phyloP scores from a whole-genome alignment of 2,329 filamentous ascomycete genomes.

The Monilinia fructicola region DNA sequence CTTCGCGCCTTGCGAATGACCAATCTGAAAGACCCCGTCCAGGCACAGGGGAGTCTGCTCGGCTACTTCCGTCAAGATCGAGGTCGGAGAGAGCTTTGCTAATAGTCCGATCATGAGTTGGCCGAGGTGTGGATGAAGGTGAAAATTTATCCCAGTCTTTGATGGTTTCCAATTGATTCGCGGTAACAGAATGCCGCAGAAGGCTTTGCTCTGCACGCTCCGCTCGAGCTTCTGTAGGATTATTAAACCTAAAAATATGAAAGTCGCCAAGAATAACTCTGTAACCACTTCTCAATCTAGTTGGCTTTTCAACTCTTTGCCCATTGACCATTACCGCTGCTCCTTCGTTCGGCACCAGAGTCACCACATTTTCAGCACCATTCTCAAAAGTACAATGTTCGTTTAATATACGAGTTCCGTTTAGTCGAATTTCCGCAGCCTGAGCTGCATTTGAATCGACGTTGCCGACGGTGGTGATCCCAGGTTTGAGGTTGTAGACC shows the following conservation, averaged over 20 bases:
- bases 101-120: conserved; percentile 73
- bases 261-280: conserved; percentile 96
- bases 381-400: conserved; percentile 96
- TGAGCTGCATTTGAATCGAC: conserved; percentile 76
- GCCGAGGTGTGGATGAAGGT: conserved; percentile 60
- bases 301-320: conserved; percentile 80
- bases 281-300: conserved; percentile 84
- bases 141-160: conserved; percentile 56
- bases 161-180: conserved; percentile 58
- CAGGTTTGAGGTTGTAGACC: conserved; percentile 97
- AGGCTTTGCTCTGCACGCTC: conserved; percentile 87
- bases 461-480: conserved; percentile 90
- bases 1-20: conserved; percentile 89
- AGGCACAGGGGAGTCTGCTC: conserved; percentile 77
- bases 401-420: conserved; percentile 87
- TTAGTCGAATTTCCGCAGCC: conserved; percentile 85
- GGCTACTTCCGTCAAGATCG: conserved; percentile 63
- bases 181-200: conserved; percentile 76
- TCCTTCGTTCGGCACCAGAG: conserved; percentile 82
- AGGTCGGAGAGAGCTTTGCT: conserved; percentile 79
- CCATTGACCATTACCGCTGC: conserved; percentile 98
- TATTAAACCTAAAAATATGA: conserved; percentile 98
- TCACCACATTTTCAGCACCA: conserved; percentile 79
- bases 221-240: conserved; percentile 91
- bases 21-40: conserved; percentile 78